Conservation (phyloP, 1,284 basidiomycete genomes). For the Baeospora myosura region DNA sequence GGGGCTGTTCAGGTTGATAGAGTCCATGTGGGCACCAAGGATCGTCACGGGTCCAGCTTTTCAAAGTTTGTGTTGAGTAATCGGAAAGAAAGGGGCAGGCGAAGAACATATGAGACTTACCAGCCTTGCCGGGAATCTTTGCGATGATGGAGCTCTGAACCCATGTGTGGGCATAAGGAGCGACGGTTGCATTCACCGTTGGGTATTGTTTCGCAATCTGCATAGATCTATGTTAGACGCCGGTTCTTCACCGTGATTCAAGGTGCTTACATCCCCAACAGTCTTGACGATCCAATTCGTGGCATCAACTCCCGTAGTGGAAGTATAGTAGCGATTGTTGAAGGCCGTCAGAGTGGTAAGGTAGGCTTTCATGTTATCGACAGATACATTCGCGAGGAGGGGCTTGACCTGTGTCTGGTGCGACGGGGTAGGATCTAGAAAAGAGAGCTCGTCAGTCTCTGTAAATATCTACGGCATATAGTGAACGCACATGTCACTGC, state of each 20-base stretch:
- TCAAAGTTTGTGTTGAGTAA: neutral
- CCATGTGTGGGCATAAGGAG: conserved; percentile 39
- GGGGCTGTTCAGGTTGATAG: conserved; percentile 28
- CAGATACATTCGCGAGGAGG: conserved; percentile 33
- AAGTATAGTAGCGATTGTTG: conserved; percentile 41
- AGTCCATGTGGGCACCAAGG: conserved; percentile 53
- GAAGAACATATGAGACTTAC: conserved; percentile 11
- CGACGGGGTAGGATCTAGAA: conserved; percentile 31
- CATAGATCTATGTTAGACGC: neutral
- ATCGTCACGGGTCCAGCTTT: conserved; percentile 35
- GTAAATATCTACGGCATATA: conserved; percentile 1
- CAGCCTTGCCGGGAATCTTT: conserved; percentile 19
- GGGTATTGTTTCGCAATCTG: conserved; percentile 16
- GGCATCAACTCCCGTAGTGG: conserved; percentile 32
- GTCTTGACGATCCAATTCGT: conserved; percentile 33
- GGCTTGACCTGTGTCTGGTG: conserved; percentile 29
- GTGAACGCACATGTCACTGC: conserved; percentile 22
- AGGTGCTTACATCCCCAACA: conserved; percentile 22
- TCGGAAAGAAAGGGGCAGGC: neutral
- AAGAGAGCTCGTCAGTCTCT: conserved; percentile 6
- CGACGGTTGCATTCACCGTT: conserved; percentile 12
- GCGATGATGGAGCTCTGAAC: conserved; percentile 54
- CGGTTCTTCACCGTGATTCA: too few relatives aligned
- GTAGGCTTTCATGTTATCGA: conserved; percentile 33
- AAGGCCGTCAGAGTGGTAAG: conserved; percentile 32